phyloP scores from a whole-genome alignment of 352 stramenopile genomes.

The Phytophthora tentaculata region DNA sequence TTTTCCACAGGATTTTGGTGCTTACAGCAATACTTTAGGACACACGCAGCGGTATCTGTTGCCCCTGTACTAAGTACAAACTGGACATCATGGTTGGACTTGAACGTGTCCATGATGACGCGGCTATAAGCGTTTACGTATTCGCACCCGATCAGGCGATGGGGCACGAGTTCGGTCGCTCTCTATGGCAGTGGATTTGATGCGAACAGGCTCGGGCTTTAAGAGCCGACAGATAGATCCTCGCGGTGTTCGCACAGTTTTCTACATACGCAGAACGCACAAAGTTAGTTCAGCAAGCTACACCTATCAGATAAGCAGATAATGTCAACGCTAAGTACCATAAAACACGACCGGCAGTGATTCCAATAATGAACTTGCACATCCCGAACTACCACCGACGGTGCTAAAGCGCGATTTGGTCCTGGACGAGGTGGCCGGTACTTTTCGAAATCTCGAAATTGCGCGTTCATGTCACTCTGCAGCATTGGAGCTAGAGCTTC shows the following conservation, averaged over 20 bases:
- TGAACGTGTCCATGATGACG: constrained; percentile 16
- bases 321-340: no score
- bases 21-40: constrained; percentile 39
- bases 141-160: constrained; percentile 24
- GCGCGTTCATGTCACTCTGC: no score
- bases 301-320: no score
- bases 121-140: constrained; percentile 42
- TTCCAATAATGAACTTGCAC: constrained; percentile 26
- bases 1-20: constrained; percentile 35
- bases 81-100: constrained; percentile 39
- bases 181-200: background rate
- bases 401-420: no score
- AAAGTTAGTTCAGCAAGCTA: background rate
- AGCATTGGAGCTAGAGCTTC: no score
- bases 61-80: constrained; percentile 23
- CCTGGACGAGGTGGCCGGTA: constrained; percentile 7
- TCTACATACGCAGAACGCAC: no score
- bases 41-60: constrained; percentile 26
- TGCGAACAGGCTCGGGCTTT: constrained; percentile 13
- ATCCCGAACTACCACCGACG: constrained; percentile 15
- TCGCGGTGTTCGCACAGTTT: constrained; percentile 21
- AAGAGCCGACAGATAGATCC: constrained; percentile 29
- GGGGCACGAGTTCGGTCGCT: background rate
- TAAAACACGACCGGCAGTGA: constrained; percentile 25
- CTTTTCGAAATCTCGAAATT: constrained; percentile 17